These are phyloP conservation scores for Larix sibirica DNA, from an alignment of 83 land plant species.

Conservation along the genomic window DNA sequence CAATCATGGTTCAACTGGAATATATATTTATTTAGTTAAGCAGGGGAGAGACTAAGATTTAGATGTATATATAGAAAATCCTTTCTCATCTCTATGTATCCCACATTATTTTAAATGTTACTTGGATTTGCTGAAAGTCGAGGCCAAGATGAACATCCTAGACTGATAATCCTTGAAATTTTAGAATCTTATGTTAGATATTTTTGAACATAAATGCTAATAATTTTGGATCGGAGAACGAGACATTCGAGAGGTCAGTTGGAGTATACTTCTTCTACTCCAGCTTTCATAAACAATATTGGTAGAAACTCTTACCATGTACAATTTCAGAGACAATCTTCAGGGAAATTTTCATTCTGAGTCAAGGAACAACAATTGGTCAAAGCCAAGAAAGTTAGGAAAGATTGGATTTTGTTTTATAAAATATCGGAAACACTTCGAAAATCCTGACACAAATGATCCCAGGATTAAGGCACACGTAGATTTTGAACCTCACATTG, in stretches of 20 bases:
- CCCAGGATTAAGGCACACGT: conserved; percentile 8
- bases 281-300: background rate
- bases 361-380: background rate
- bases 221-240: too few relatives aligned
- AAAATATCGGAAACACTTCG: background rate
- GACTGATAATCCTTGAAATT: too few relatives aligned
- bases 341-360: background rate
- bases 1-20: too few relatives aligned
- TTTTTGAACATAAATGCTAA: too few relatives aligned
- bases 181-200: too few relatives aligned
- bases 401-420: background rate
- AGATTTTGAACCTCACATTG: background rate
- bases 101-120: too few relatives aligned
- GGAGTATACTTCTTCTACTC: background rate
- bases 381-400: conserved; percentile 2
- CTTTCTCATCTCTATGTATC: too few relatives aligned
- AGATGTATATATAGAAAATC: too few relatives aligned
- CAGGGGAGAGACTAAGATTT: too few relatives aligned
- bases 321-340: background rate
- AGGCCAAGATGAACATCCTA: too few relatives aligned
- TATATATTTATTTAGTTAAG: too few relatives aligned
- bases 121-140: too few relatives aligned
- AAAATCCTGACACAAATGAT: background rate
- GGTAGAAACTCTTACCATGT: background rate
- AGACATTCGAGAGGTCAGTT: background rate